Evolutionary conservation across 1,284 basidiomycete species (phyloP).

Genomic region (Laetiporus sulphureus): DNA sequence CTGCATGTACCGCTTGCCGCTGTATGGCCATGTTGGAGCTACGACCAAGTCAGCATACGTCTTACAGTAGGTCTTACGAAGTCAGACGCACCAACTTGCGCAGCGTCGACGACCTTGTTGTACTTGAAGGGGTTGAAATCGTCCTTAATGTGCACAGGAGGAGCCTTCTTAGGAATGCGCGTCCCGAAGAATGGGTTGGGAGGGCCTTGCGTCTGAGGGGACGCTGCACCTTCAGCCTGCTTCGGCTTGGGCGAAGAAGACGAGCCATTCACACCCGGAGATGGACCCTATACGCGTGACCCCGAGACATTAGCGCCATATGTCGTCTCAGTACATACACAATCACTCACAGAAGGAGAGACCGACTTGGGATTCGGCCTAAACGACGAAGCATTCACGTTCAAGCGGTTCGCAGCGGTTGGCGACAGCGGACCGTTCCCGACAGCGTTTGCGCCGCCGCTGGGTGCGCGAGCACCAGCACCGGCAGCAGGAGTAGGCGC

Average conservation of each 20-base stretch:
- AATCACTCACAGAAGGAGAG: constrained; percentile 26
- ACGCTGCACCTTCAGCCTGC: constrained; percentile 31
- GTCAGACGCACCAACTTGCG: constrained; percentile 56
- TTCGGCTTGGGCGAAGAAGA: constrained; percentile 60
- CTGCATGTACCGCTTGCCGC: constrained; percentile 76
- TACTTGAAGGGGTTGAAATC: constrained; percentile 95
- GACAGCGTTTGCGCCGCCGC: constrained; percentile 9
- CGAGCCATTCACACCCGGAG: constrained; percentile 29
- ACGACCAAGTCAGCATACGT: too few species aligned
- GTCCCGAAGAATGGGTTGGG: constrained; percentile 87
- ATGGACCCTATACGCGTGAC: too few species aligned
- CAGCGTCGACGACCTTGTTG: constrained; percentile 72
- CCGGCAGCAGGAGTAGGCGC: constrained; percentile 21
- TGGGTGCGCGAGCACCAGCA: constrained; percentile 15
- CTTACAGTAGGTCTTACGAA: too few species aligned
- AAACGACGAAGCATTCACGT: constrained; percentile 74
- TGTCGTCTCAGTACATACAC: too few species aligned
- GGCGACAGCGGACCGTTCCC: constrained; percentile 37
- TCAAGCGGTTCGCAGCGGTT: constrained; percentile 39
- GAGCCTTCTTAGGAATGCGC: constrained; percentile 65
- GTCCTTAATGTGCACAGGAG: constrained; percentile 76
- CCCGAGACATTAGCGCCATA: too few species aligned
- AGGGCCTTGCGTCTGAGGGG: constrained; percentile 27
- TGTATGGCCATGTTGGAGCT: constrained; percentile 84
- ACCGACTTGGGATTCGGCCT: constrained; percentile 78